These are phyloP conservation scores for Penicillium alfredii DNA, from an alignment of 495 filamentous ascomycete species.

Conservation along the genomic window DNA sequence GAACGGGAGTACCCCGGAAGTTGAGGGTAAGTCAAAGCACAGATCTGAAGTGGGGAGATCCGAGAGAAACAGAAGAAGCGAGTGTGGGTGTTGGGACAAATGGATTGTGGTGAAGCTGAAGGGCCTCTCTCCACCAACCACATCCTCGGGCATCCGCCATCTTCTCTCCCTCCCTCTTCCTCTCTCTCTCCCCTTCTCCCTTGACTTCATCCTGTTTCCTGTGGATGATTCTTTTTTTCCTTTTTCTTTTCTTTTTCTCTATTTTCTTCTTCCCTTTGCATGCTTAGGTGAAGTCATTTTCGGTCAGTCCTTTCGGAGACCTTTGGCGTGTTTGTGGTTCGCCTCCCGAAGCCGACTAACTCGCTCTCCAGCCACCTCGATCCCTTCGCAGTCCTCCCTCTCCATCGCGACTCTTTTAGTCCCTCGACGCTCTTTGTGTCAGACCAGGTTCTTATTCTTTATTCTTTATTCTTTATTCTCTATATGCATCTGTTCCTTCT, in stretches of 20 bases:
- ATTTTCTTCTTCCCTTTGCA: conserved; percentile 4
- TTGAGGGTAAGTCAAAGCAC: no score
- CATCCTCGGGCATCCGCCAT: conserved; percentile 23
- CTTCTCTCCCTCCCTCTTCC: conserved; percentile 17
- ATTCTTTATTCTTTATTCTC: conserved; percentile 11
- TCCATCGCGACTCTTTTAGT: conserved; percentile 7
- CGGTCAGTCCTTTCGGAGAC: conserved; percentile 20
- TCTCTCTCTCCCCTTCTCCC: conserved; percentile 30
- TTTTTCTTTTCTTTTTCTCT: conserved; percentile 16
- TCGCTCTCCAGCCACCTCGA: conserved; percentile 51
- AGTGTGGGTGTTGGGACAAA: no score
- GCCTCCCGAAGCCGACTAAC: conserved; percentile 33
- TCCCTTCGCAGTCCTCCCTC: conserved; percentile 43
- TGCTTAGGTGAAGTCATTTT: conserved; percentile 8
- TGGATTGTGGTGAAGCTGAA: conserved; percentile 26
- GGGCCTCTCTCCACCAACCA: conserved; percentile 22
- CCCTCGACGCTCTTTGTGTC: conserved; percentile 18
- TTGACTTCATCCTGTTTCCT: conserved; percentile 32
- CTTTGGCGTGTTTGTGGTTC: conserved; percentile 22
- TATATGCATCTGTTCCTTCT: conserved; percentile 15
- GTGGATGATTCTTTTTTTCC: conserved; percentile 28
- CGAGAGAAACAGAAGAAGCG: no score
- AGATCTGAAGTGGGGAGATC: no score
- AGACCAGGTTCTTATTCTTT: no score
- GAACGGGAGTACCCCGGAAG: no score